Evolutionary conservation across 2,329 filamentous ascomycete genomes (phyloP).

Genomic region (Bipolaris victoriae): DNA sequence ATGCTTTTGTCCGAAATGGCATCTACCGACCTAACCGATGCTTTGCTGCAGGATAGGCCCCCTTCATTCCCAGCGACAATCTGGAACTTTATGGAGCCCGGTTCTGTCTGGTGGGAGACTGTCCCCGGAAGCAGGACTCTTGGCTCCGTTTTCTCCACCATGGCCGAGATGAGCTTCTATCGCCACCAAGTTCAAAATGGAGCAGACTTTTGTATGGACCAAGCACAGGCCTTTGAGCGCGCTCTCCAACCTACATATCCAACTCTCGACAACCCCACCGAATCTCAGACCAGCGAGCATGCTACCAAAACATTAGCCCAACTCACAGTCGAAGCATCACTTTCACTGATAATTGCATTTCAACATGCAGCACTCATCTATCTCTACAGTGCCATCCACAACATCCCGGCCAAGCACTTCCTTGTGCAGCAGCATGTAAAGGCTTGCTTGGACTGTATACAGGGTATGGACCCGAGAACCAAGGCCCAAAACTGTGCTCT

Average conservation of each 20-base stretch:
- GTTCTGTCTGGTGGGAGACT: conserved; percentile 21
- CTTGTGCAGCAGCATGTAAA: conserved; percentile 24
- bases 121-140: conserved; percentile 8
- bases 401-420: conserved; percentile 14
- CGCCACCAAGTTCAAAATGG: conserved; percentile 6
- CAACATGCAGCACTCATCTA: conserved; percentile 24
- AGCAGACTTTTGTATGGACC: not conserved
- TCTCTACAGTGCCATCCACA: conserved; percentile 22
- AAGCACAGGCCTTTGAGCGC: conserved; percentile 8
- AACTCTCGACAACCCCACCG: not conserved
- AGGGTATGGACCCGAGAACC: conserved; percentile 16
- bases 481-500: conserved; percentile 21
- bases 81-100: conserved; percentile 16
- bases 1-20: conserved; percentile 25
- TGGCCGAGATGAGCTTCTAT: conserved; percentile 17
- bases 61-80: conserved; percentile 17
- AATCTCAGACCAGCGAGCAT: not conserved
- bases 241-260: conserved; percentile 12
- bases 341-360: conserved; percentile 17
- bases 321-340: conserved; percentile 3
- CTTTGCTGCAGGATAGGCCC: conserved; percentile 17
- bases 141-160: conserved; percentile 5
- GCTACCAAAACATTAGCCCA: not conserved
- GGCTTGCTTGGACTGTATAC: conserved; percentile 21
- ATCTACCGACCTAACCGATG: conserved; percentile 23